Conservation (phyloP, 768 basidiomycete genomes). For the Dentipellis fragilis region DNA sequence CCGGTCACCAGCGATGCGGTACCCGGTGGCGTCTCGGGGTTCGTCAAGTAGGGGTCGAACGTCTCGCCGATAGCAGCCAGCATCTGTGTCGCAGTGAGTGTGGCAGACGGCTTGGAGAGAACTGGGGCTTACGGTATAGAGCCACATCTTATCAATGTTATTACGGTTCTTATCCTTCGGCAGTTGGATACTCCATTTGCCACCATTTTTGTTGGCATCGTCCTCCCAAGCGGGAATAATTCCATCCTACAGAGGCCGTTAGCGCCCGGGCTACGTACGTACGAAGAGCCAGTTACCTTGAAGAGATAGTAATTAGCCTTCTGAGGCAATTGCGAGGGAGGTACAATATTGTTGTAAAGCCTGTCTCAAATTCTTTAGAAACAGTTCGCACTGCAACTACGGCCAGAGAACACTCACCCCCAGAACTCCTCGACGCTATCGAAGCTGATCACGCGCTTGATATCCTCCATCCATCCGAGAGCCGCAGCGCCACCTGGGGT, state of each 20-base stretch:
- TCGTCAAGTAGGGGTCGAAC: conserved; percentile 78
- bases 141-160: conserved; percentile 92
- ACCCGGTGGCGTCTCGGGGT: conserved; percentile 29
- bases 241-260: conserved; percentile 49
- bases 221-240: conserved; percentile 99
- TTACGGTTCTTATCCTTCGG: conserved; percentile 88
- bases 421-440: conserved; percentile 99
- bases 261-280: not conserved
- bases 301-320: conserved; percentile 99
- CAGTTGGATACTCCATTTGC: conserved; percentile 98
- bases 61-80: conserved; percentile 99
- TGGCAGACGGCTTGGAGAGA: not conserved
- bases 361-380: conserved; percentile 26
- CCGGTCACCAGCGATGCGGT: conserved; percentile 56
- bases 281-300: conserved; percentile 50
- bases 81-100: conserved; percentile 51
- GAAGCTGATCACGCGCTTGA: conserved; percentile 92
- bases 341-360: conserved; percentile 94
- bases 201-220: conserved; percentile 91
- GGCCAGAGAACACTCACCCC: conserved; percentile 51
- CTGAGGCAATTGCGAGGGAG: conserved; percentile 83
- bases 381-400: conserved; percentile 14
- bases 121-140: conserved; percentile 66
- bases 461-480: conserved; percentile 97
- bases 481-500: conserved; percentile 69